Percentiles rank a stretch among this genome's conserved stretches.
phyloP scores from a whole-genome alignment of 2,329 filamentous ascomycete species.

The Pseudocercospora cruenta region DNA sequence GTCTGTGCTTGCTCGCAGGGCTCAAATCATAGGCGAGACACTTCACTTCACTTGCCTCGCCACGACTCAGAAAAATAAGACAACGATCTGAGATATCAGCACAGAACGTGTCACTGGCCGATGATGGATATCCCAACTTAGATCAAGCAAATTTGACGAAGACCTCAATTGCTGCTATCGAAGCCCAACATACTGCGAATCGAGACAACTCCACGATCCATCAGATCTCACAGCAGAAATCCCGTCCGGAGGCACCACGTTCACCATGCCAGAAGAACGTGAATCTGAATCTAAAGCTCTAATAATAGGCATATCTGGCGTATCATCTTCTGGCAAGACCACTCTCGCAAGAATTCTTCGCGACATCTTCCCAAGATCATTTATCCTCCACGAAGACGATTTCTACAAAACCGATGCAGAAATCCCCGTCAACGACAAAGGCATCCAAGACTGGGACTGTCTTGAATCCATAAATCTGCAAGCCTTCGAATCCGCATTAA shows the following conservation, averaged over 20 bases:
- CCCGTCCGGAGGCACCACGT: neutral
- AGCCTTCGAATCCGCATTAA: conserved; percentile 67
- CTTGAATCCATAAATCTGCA: conserved; percentile 74
- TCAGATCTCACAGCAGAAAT: no score
- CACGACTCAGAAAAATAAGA: neutral
- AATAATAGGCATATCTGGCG: conserved; percentile 82
- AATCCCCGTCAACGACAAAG: conserved; percentile 54
- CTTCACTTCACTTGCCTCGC: neutral
- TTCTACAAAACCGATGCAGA: conserved; percentile 84
- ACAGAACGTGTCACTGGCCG: neutral
- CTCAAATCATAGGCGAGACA: neutral
- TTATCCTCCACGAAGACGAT: conserved; percentile 93
- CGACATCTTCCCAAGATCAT: conserved; percentile 72
- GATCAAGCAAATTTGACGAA: no score
- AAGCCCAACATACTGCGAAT: no score
- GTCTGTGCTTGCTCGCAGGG: neutral
- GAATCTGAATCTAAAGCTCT: conserved; percentile 46
- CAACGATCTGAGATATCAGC: neutral
- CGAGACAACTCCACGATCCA: no score
- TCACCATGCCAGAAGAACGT: conserved; percentile 1
- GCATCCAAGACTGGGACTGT: conserved; percentile 89
- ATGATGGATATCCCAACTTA: no score
- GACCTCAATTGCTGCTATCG: no score
- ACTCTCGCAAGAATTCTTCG: conserved; percentile 84
- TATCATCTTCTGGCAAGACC: conserved; percentile 92